A percentile compares a stretch with the other conserved stretches of the same genome.
phyloP scores from a whole-genome alignment of 306 rosid genomes.

The Gleditsia sinensis region DNA sequence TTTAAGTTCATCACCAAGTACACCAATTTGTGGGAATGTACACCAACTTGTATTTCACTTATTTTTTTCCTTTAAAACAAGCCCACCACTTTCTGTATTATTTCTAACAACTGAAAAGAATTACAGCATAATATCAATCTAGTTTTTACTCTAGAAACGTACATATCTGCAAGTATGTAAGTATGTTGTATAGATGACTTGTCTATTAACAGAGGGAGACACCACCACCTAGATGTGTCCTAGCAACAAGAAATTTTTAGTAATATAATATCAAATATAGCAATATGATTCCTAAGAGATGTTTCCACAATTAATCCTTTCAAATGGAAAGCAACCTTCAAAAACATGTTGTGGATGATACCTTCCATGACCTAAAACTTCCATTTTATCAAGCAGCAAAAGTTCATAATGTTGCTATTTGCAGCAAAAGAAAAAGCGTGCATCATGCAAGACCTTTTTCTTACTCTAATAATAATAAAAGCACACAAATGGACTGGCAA shows the following conservation, averaged over 20 bases:
- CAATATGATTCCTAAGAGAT: constrained; percentile 16
- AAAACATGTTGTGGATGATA: constrained; percentile 13
- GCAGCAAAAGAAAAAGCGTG: not conserved
- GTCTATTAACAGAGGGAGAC: not conserved
- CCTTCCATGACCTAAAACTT: constrained; percentile 1
- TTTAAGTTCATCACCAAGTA: not conserved
- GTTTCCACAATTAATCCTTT: constrained; percentile 1
- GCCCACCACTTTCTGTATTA: not conserved
- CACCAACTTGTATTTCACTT: not conserved
- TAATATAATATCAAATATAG: not conserved
- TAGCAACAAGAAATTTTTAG: not conserved
- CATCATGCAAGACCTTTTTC: not conserved
- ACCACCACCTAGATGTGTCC: not conserved
- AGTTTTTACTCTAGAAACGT: too few species aligned
- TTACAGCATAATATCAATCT: not conserved
- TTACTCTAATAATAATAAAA: not conserved
- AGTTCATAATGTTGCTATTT: not conserved
- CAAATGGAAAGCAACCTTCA: constrained; percentile 20
- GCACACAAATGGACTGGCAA: constrained; percentile 20
- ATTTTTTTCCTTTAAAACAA: not conserved
- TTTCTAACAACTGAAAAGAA: not conserved
- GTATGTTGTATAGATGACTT: not conserved
- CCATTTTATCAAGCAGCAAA: not conserved
- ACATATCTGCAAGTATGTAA: not conserved
- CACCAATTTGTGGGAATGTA: too few species aligned